These are phyloP conservation scores for Rhodosorus marinus DNA, from an alignment of 23 red algal genomes.

Conservation along the genomic window DNA sequence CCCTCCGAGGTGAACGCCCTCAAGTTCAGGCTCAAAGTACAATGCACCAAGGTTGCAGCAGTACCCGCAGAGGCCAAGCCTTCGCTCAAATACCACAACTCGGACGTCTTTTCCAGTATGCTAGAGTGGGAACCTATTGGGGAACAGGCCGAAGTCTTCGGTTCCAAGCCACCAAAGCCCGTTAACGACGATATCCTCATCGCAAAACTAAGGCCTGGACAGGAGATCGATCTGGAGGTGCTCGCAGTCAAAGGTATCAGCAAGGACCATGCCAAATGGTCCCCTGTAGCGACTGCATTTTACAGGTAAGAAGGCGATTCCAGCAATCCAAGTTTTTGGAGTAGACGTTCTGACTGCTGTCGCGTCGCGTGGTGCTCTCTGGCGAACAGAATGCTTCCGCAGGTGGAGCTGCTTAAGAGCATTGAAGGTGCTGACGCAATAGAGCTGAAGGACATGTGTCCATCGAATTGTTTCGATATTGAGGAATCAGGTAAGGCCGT, in stretches of 20 bases:
- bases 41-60: slow-evolving; percentile 20
- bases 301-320: slow-evolving; percentile 16
- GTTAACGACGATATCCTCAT: slow-evolving; percentile 80
- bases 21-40: slow-evolving; percentile 26
- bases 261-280: slow-evolving; percentile 86
- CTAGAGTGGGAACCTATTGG: slow-evolving; percentile 53
- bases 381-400: slow-evolving; percentile 43
- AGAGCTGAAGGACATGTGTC: slow-evolving; percentile 30
- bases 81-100: slow-evolving; percentile 32
- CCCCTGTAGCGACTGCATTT: slow-evolving; percentile 65
- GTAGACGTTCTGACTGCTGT: slow-evolving; percentile 1
- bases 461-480: slow-evolving; percentile 80
- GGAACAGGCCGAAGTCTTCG: slow-evolving; percentile 12
- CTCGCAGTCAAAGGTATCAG: slow-evolving; percentile 65
- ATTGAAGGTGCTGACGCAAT: slow-evolving; percentile 9
- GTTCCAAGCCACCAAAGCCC: slow-evolving; percentile 8
- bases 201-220: slow-evolving; percentile 68
- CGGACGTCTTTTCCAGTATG: slow-evolving; percentile 22
- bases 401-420: slow-evolving; percentile 21
- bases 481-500: slow-evolving; percentile 49
- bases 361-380: background rate
- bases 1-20: slow-evolving; percentile 26
- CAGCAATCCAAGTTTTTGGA: slow-evolving; percentile 1
- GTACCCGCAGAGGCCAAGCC: slow-evolving; percentile 43
- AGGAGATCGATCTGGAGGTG: slow-evolving; percentile 71